Evolutionary conservation across 352 stramenopile genomes (phyloP).

Genomic region (Vaucheria bursata): DNA sequence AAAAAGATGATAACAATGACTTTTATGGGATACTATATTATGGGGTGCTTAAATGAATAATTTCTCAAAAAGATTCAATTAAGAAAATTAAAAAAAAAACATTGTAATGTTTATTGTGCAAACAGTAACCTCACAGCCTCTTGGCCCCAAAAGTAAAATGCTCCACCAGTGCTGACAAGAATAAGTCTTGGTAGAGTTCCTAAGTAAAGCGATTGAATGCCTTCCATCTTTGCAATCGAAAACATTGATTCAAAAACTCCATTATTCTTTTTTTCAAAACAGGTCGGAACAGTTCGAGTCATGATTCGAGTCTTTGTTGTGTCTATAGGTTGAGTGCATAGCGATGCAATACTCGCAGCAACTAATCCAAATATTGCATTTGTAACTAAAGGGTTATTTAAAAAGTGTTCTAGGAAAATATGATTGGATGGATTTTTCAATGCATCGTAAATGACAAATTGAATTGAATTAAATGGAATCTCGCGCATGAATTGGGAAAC

Average conservation of each 20-base stretch:
- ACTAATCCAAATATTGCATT: slow-evolving; percentile 22
- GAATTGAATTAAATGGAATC: slow-evolving; percentile 51
- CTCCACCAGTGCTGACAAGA: slow-evolving; percentile 18
- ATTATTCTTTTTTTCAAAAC: background rate
- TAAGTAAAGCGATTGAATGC: slow-evolving; percentile 20
- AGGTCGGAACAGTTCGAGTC: slow-evolving; percentile 16
- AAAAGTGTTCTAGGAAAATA: too few relatives aligned
- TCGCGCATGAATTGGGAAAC: slow-evolving; percentile 45
- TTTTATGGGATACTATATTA: too few relatives aligned
- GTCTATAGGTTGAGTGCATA: slow-evolving; percentile 34
- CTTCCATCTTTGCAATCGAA: slow-evolving; percentile 25
- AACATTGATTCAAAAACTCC: slow-evolving; percentile 23
- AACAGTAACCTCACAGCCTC: slow-evolving; percentile 15
- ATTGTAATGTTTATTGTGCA: background rate
- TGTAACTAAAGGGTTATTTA: background rate
- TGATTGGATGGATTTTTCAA: slow-evolving; percentile 27
- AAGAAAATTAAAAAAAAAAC: background rate
- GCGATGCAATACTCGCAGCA: slow-evolving; percentile 14
- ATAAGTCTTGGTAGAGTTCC: slow-evolving; percentile 33
- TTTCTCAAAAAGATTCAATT: too few relatives aligned
- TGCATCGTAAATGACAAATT: slow-evolving; percentile 46
- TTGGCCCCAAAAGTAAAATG: slow-evolving; percentile 12
- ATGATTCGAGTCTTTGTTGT: slow-evolving; percentile 34
- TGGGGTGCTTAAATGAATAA: too few relatives aligned
- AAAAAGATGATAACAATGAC: too few relatives aligned